Conservation (phyloP, 2,329 filamentous ascomycete species). For the Balansia obtecta region DNA sequence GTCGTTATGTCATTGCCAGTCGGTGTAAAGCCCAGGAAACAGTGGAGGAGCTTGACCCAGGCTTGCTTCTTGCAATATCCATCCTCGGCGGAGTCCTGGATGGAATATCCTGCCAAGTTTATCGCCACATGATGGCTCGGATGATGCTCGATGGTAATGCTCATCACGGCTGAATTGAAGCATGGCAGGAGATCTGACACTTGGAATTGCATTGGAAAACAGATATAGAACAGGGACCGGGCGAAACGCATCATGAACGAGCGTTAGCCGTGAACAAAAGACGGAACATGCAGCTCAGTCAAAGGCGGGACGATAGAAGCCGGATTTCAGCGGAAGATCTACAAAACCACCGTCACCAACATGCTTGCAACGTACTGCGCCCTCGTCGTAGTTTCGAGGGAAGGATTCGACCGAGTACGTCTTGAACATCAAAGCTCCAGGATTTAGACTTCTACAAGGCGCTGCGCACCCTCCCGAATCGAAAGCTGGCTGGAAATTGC, state of each 20-base stretch:
- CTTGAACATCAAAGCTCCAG: too few relatives aligned
- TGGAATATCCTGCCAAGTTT: slow-evolving; percentile 15
- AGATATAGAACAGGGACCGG: slow-evolving; percentile 14
- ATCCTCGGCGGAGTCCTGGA: slow-evolving; percentile 13
- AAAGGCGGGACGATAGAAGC: neutral
- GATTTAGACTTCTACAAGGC: neutral
- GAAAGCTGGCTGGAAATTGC: neutral
- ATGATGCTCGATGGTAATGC: slow-evolving; percentile 8
- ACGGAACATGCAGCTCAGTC: neutral
- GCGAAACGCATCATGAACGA: slow-evolving; percentile 18
- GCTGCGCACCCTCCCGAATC: neutral
- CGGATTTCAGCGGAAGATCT: neutral
- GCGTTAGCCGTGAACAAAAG: slow-evolving; percentile 5
- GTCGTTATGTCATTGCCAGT: slow-evolving; percentile 29
- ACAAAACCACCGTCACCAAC: neutral
- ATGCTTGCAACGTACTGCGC: neutral
- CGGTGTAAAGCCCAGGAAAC: slow-evolving; percentile 32
- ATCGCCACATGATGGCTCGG: neutral
- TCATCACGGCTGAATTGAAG: slow-evolving; percentile 39
- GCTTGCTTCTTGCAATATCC: slow-evolving; percentile 21
- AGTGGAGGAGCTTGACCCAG: slow-evolving; percentile 29
- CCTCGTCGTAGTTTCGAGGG: neutral
- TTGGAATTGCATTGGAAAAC: slow-evolving; percentile 18
- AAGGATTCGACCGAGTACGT: neutral
- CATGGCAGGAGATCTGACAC: slow-evolving; percentile 27